phyloP scores from a whole-genome alignment of 2,329 filamentous ascomycete genomes.

The Sporothrix brunneoviolacea region DNA sequence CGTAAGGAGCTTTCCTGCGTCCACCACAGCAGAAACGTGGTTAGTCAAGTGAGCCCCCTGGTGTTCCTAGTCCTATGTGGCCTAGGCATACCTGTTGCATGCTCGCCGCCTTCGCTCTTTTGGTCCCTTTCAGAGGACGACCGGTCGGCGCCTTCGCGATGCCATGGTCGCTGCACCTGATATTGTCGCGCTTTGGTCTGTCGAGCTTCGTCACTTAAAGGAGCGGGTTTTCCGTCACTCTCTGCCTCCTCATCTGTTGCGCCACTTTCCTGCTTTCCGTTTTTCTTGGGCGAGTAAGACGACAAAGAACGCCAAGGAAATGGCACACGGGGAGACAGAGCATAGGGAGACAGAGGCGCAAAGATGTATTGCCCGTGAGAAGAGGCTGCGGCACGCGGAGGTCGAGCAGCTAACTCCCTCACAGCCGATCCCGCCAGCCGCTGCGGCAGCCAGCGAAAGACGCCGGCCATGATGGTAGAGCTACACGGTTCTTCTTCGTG shows the following conservation, averaged over 20 bases:
- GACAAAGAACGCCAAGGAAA: no score
- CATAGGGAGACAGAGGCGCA: no score
- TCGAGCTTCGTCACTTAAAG: neutral
- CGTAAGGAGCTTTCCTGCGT: constrained; percentile 69
- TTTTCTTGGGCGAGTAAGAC: neutral
- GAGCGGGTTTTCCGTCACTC: no score
- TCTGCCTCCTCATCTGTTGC: neutral
- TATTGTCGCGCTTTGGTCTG: neutral
- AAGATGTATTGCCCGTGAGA: no score
- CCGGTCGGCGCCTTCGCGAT: constrained; percentile 50
- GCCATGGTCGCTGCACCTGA: constrained; percentile 48
- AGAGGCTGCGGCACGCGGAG: no score
- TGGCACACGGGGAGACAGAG: no score
- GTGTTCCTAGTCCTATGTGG: no score
- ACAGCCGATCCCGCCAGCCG: neutral
- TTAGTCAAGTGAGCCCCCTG: no score
- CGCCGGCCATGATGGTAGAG: neutral
- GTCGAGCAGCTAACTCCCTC: no score
- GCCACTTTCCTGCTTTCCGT: neutral
- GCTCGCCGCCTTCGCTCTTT: constrained; percentile 19
- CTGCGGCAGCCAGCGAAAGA: neutral
- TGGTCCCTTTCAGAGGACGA: constrained; percentile 26
- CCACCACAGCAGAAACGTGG: no score
- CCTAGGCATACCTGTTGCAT: constrained; percentile 28
- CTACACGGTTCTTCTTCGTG: no score